Percentiles rank a stretch among this genome's conserved stretches.
These are phyloP conservation scores for Scutellaria galericulata DNA, from an alignment of 257 asterid genomes.

Conservation along the genomic window DNA sequence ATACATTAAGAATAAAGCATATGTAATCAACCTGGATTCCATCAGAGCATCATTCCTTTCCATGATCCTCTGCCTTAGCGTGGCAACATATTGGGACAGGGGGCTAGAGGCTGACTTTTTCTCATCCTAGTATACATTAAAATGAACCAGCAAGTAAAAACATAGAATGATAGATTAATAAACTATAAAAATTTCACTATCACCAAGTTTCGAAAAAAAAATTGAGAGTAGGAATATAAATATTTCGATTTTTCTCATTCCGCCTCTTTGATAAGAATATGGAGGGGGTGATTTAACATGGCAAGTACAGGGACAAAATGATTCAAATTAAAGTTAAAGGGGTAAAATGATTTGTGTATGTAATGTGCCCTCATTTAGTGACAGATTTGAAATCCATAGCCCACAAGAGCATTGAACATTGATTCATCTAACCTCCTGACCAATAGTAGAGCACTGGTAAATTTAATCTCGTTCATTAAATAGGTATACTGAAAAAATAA, in stretches of 20 bases:
- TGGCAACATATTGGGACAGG: slow-evolving; percentile 62
- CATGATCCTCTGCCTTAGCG: slow-evolving; percentile 67
- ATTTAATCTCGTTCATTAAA: too few species aligned
- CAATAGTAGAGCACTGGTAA: too few species aligned
- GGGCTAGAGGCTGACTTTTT: slow-evolving; percentile 68
- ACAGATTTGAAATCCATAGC: too few species aligned
- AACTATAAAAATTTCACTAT: background rate
- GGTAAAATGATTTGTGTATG: background rate
- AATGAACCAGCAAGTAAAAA: slow-evolving; percentile 1
- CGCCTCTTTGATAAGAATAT: too few species aligned
- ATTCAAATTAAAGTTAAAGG: background rate
- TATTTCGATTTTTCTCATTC: too few species aligned
- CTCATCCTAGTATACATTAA: slow-evolving; percentile 56
- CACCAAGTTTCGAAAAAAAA: background rate
- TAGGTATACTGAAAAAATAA: too few species aligned
- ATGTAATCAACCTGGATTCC: slow-evolving; percentile 65
- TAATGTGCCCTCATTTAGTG: background rate
- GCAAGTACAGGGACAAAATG: too few species aligned
- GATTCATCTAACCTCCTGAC: too few species aligned
- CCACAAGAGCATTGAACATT: too few species aligned
- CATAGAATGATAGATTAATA: background rate
- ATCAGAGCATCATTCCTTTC: slow-evolving; percentile 68
- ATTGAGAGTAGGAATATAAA: too few species aligned
- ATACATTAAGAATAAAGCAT: background rate
- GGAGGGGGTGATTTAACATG: too few species aligned